Percentiles rank a stretch among this genome's conserved stretches.
Conservation (phyloP, 805 yeast species). For the Candida morakotiae region DNA sequence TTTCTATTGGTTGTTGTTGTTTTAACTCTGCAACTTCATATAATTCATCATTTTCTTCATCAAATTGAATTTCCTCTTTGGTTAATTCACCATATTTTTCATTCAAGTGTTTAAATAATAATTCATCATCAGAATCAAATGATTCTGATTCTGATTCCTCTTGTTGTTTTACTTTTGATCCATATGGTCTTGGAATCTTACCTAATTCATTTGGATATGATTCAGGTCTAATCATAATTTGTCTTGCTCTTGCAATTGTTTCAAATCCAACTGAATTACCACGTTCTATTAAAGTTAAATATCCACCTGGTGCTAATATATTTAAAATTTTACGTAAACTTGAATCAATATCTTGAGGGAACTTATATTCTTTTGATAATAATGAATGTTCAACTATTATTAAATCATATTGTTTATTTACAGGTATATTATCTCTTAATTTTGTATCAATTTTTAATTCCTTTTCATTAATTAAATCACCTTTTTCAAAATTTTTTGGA, state of each 20-base stretch:
- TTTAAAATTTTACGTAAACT: slow-evolving; percentile 56
- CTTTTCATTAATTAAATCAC: slow-evolving; percentile 50
- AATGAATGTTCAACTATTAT: slow-evolving; percentile 82
- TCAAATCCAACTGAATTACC: slow-evolving; percentile 92
- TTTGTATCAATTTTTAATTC: slow-evolving; percentile 52
- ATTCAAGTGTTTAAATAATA: slow-evolving; percentile 28
- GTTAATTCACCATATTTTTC: slow-evolving; percentile 39
- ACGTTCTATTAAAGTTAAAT: slow-evolving; percentile 74
- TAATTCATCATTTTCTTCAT: slow-evolving; percentile 36
- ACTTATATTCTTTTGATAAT: slow-evolving; percentile 51
- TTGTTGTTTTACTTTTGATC: slow-evolving; percentile 42
- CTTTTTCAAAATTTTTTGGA: slow-evolving; percentile 17
- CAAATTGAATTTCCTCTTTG: slow-evolving; percentile 45
- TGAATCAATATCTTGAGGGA: slow-evolving; percentile 72
- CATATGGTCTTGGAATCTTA: slow-evolving; percentile 70
- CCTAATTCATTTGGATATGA: slow-evolving; percentile 50
- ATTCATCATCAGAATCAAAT: slow-evolving; percentile 29
- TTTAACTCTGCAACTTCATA: slow-evolving; percentile 20
- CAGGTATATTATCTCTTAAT: slow-evolving; percentile 51
- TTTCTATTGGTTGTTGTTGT: slow-evolving; percentile 17
- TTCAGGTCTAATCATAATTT: slow-evolving; percentile 84
- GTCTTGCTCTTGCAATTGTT: slow-evolving; percentile 84
- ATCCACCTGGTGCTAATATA: slow-evolving; percentile 73
- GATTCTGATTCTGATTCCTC: slow-evolving; percentile 20
- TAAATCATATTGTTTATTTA: slow-evolving; percentile 62